These are phyloP conservation scores for Lachnellula subtilissima DNA, from an alignment of 2,329 filamentous ascomycete species.

Conservation along the genomic window DNA sequence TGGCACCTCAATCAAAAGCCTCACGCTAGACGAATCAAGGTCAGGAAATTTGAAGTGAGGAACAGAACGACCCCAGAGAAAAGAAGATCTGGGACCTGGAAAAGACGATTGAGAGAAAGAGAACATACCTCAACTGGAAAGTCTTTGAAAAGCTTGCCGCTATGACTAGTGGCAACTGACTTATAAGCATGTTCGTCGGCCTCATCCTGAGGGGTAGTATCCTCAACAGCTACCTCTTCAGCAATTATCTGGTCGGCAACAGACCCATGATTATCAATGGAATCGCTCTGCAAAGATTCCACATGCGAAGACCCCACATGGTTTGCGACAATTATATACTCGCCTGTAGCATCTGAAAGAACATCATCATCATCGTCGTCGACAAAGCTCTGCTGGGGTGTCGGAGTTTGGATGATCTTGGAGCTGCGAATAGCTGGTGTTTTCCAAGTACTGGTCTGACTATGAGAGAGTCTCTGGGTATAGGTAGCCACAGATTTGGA, in stretches of 20 bases:
- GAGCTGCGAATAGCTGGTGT: not conserved
- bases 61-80: too few relatives aligned
- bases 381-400: not conserved
- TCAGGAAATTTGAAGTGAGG: too few relatives aligned
- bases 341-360: not conserved
- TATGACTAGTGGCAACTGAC: not conserved
- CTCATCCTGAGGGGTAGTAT: not conserved
- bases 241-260: not conserved
- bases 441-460: not conserved
- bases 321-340: not conserved
- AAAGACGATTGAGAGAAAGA: not conserved
- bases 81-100: too few relatives aligned
- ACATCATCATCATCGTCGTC: not conserved
- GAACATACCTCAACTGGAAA: slow-evolving; percentile 1
- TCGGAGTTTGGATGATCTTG: not conserved
- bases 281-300: not conserved
- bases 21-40: too few relatives aligned
- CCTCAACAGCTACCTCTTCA: not conserved
- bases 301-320: not conserved
- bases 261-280: not conserved
- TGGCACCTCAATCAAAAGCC: too few relatives aligned
- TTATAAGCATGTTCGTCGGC: not conserved
- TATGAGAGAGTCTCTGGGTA: not conserved
- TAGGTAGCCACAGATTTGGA: not conserved
- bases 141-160: not conserved